Evolutionary conservation across 1,284 basidiomycete genomes (phyloP), one percentile per base, ranked within the genome.

Genomic region (Athelia sp.): DNA sequence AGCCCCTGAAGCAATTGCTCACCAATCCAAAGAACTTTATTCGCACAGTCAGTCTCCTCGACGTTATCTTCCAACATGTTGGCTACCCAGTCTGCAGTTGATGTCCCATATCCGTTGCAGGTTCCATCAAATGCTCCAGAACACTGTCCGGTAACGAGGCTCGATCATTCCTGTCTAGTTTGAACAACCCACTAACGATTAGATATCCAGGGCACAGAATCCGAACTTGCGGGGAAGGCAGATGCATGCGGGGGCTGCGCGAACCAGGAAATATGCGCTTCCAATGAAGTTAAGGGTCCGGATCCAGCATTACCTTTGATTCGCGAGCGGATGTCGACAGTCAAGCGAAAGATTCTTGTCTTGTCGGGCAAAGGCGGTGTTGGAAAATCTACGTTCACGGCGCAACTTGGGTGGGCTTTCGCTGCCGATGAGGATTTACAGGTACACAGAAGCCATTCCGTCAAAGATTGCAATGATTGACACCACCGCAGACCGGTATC

Each of bases 351-450:
- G 74, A 90, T 99, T 50, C 74, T 99, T 44, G 84, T 99, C 6
- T 75, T 99, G 43, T 94, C 90, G 2, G 97, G 97, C 3, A 99
- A 99, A 69, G 97, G 97, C 40, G 97, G 97, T 4, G 97, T 99
- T 1, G 97, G 97, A 11, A 99, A 99, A 71, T 94, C 90, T 17
- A 99, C 97, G 0, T 99, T 99, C 62, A 90, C 95, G 2, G 93
- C 94, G 1, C 94, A 97, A 59, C 78, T 99, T 9, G 93, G 85
- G 0, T 99, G 96, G 95, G 97, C 96, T 3, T 89, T 98, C 58
- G 90, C 92, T 17, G 85, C 88, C 1, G 92, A 98, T 61, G 90
- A 93, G 51, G 80, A 84, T 19, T 64, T 78, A 2, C 92, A 97
- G 72, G 90, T 90, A 58, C 55, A 76, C n/a, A n/a, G n/a, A n/a